Evolutionary conservation across 1,139 yeast genomes (phyloP), one percentile per base, ranked within the genome.

Genomic region (Hansenula sp.): DNA sequence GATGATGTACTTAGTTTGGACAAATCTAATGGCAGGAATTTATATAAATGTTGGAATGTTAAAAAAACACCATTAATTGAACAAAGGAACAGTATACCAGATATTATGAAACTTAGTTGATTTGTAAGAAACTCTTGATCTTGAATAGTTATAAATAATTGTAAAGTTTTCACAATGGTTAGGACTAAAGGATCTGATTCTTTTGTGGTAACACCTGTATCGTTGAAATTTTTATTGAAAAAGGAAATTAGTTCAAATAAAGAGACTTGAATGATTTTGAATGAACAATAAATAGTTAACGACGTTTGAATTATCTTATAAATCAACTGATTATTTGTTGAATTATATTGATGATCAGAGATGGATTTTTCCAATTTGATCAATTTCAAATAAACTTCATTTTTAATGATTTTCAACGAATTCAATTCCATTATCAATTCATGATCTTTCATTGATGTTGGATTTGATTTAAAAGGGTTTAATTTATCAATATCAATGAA

Each of bases 31-130:
- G 61, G 61, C 5, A 57, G 34, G 40, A 57, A 53, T 36, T 49
- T 50, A 37, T 56, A 56, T 3, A 57, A 32, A 41, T 57, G 61
- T n/a, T 54, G 48, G 29, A 57, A 41, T 5, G 59, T 52, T 43
- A 55, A 35, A 36, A 50, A 55, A 5, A 57, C 59, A 15, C 61
- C 61, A 36, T 56, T 56, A 42, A 57, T 51, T 3, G 61, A 57
- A 21, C 51, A 44, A 2, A 57, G 34, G 43, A 57, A 57, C 9
- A 57, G 40, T 2, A 27, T 46, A 21, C 58, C 58, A 9, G 58
- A 53, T 1, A 57, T 47, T 9, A 50, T 29, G 36, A 57, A 56
- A 41, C 57, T 55, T 19, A 56, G 24, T 28, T 52, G 55, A 36
- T 54, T 55, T 13, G 52, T 35, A 2, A 53, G 30, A 12, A 51